Conservation (phyloP, 2,329 filamentous ascomycete species). For the Aspergillus cejpii region DNA sequence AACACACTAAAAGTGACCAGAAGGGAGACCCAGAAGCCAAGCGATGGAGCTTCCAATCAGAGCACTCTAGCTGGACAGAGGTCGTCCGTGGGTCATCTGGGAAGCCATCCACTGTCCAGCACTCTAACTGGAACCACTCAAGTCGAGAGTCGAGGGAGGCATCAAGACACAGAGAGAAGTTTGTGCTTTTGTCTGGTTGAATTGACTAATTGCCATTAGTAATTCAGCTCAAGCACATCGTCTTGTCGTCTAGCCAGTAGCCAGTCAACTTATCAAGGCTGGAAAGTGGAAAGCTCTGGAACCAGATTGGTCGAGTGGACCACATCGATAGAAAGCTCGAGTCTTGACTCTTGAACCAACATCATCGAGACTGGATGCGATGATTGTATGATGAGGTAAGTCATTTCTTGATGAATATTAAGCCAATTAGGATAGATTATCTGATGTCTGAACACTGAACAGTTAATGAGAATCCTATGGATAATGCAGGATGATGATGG, state of each 20-base stretch:
- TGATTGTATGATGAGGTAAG: conserved; percentile 26
- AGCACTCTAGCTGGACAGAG: conserved; percentile 6
- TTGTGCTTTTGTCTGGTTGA: not conserved
- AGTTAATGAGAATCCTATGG: too few species aligned
- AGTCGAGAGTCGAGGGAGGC: not conserved
- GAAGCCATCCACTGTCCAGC: not conserved
- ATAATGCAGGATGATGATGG: too few species aligned
- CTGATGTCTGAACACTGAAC: too few species aligned
- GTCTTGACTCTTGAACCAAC: not conserved
- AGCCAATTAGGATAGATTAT: too few species aligned
- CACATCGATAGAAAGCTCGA: not conserved
- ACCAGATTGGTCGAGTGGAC: too few species aligned
- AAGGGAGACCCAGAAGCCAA: conserved; percentile 9
- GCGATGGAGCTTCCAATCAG: conserved; percentile 11
- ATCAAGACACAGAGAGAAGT: not conserved
- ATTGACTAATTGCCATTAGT: not conserved
- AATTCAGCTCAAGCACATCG: too few species aligned
- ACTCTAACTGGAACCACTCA: not conserved
- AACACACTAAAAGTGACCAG: conserved; percentile 3
- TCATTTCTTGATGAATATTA: too few species aligned
- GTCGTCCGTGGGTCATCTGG: conserved; percentile 13
- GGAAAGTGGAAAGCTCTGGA: too few species aligned
- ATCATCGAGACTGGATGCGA: conserved; percentile 37
- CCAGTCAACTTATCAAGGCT: too few species aligned
- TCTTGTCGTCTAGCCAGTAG: too few species aligned